Conservation (phyloP, 208 protist species). For the Leishmania lainsoni region DNA sequence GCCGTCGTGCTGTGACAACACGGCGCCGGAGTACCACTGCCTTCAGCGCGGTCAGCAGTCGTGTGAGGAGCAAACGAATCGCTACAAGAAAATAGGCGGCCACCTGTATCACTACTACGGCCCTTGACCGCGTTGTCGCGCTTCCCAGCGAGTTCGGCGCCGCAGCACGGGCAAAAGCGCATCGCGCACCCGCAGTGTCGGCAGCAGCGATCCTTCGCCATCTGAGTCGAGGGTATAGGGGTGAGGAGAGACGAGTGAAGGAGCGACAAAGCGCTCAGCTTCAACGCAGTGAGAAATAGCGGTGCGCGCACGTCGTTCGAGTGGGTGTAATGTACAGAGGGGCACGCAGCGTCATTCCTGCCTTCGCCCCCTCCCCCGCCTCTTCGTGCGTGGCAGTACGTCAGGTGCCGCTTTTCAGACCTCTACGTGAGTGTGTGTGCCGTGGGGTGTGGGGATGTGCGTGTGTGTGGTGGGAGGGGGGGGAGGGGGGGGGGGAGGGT, state of each 20-base stretch:
- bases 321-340: background rate
- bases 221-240: background rate
- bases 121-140: background rate
- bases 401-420: background rate
- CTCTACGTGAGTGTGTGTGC: background rate
- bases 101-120: background rate
- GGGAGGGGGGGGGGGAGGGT: background rate
- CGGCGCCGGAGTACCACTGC: background rate
- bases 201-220: conserved; percentile 2
- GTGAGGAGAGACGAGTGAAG: background rate
- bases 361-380: background rate
- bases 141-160: conserved; percentile 9
- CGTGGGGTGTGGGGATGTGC: background rate
- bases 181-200: conserved; percentile 20
- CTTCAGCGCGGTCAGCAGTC: background rate
- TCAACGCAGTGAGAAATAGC: background rate
- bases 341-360: background rate
- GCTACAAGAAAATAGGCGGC: background rate
- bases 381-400: conserved; percentile 1
- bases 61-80: background rate
- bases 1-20: background rate
- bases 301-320: background rate
- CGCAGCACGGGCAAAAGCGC: conserved; percentile 43
- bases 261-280: background rate
- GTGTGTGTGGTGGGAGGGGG: background rate